These are phyloP conservation scores for Alternaria metachromatica DNA, from an alignment of 2,329 filamentous ascomycete genomes.

Conservation along the genomic window DNA sequence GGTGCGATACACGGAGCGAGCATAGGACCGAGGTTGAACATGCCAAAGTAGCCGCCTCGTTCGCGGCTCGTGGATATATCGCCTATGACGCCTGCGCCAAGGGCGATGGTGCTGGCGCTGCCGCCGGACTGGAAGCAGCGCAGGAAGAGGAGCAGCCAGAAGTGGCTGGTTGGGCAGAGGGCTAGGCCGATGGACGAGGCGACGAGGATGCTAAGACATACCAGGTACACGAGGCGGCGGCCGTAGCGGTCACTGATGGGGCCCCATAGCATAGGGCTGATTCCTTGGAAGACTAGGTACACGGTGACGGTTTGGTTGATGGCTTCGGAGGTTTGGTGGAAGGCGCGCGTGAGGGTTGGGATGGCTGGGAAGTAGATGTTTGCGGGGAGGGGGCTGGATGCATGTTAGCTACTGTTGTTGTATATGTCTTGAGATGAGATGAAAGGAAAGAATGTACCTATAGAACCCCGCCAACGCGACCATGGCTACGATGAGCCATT, in stretches of 20 bases:
- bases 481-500: slow-evolving; percentile 41
- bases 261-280: slow-evolving; percentile 60
- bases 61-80: slow-evolving; percentile 74
- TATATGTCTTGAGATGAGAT: background rate
- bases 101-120: slow-evolving; percentile 54
- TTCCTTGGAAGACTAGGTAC: slow-evolving; percentile 58
- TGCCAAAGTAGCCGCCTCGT: slow-evolving; percentile 74
- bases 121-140: slow-evolving; percentile 49
- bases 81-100: slow-evolving; percentile 74
- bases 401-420: background rate
- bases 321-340: slow-evolving; percentile 50
- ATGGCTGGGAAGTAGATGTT: slow-evolving; percentile 51
- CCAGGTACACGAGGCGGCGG: slow-evolving; percentile 58
- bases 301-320: slow-evolving; percentile 61
- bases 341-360: slow-evolving; percentile 41
- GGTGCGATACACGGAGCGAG: slow-evolving; percentile 39
- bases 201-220: slow-evolving; percentile 46
- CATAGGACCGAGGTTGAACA: slow-evolving; percentile 62
- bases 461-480: slow-evolving; percentile 41
- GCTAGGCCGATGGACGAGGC: slow-evolving; percentile 44
- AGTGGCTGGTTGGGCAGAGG: slow-evolving; percentile 40
- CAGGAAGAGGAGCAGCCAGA: slow-evolving; percentile 43
- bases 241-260: slow-evolving; percentile 60
- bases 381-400: slow-evolving; percentile 48
- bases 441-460: slow-evolving; percentile 20